Evolutionary conservation across 345 rosid species (phyloP), one percentile per base, ranked within the genome.

Genomic region (Garcia nutans): DNA sequence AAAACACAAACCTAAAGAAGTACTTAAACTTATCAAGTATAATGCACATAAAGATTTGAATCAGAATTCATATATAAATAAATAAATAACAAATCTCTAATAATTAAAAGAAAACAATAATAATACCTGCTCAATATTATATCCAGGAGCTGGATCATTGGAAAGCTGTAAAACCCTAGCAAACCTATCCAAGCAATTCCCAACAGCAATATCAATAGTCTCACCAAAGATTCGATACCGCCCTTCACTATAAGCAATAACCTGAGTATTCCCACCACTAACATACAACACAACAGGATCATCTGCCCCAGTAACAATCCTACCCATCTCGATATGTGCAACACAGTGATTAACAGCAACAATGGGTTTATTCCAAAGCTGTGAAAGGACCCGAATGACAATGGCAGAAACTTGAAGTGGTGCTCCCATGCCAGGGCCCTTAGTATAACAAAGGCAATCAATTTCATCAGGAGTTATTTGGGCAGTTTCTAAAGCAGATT

Each of bases 231-330:
- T 96, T 23, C 94, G 67, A 57, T 93, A 93, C 54, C 91, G 75
- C n/a, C 97, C 99, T 88, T 93, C 99, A 70, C 98, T 93, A 45
- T 92, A 96, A 0, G 98, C 97, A 84, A 96, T 96, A 24, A 93
- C 98, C 82, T 92, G 97, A n/a, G 99, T 96, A 77, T 96, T 96
- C 64, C 99, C 98, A 61, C 99, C 99, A 50, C 99, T 96, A 20
- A 92, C 99, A 82, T 96, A 96, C 85, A 96, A 60, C 37, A 93
- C 98, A 73, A 93, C 97, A 20, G 98, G 99, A 65, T 92, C 99
- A 83, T 80, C 89, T 0, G 98, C 97, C 59, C 97, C 97, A 9
- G 98, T 96, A 59, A 96, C 97, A 52, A 96, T 84, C 85, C 98
- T 85, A 41, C 97, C 98, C 98, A 96, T 96, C 88, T 96, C 99